Conservation (phyloP, 805 yeast species). For the Suhomyces kilbournensis region DNA sequence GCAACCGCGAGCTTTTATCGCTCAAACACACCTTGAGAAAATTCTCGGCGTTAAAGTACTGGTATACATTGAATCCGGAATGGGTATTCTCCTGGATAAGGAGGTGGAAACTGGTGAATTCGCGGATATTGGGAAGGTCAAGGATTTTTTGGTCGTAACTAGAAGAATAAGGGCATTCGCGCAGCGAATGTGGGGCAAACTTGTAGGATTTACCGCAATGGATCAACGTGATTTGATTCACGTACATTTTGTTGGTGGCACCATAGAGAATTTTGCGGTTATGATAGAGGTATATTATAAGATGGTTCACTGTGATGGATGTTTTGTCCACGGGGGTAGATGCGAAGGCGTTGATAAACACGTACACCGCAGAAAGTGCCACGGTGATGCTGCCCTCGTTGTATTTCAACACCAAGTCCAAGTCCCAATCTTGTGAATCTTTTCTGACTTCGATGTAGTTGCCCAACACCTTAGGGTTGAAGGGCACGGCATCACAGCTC, state of each 20-base stretch:
- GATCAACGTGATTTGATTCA: constrained; percentile 19
- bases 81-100: not conserved
- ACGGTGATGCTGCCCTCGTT: constrained; percentile 13
- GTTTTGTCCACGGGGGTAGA: constrained; percentile 1
- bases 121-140: not conserved
- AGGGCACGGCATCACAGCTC: constrained; percentile 2
- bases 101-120: constrained; percentile 10
- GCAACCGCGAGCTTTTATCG: not conserved
- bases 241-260: not conserved
- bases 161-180: constrained; percentile 1
- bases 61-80: constrained; percentile 6
- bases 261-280: constrained; percentile 9
- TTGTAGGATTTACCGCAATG: constrained; percentile 17
- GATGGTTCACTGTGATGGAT: constrained; percentile 17
- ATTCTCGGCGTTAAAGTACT: constrained; percentile 12
- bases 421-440: not conserved
- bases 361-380: constrained; percentile 14
- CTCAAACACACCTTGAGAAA: constrained; percentile 5
- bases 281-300: constrained; percentile 17
- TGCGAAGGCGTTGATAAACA: constrained; percentile 12
- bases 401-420: constrained; percentile 7
- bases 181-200: constrained; percentile 10
- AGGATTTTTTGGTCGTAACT: constrained; percentile 1
- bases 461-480: constrained; percentile 8
- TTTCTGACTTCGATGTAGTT: constrained; percentile 8